These are phyloP conservation scores for Pseudisothecium myosuroides DNA, from an alignment of 225 moss, liverwort and hornwort genomes.

Conservation along the genomic window DNA sequence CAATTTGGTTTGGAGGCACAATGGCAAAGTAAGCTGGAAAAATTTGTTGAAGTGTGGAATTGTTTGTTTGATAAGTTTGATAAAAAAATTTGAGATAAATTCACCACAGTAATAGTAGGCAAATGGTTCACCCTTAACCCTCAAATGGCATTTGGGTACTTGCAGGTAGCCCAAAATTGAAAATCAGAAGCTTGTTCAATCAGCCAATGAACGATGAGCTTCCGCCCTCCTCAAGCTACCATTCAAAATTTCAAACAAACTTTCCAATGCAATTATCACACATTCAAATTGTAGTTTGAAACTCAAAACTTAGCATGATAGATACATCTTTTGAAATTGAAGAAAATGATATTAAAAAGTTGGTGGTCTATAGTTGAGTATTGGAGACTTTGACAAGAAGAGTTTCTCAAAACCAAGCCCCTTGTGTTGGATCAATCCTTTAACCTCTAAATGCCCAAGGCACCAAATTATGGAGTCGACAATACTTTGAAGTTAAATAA, in stretches of 20 bases:
- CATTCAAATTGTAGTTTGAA: background rate
- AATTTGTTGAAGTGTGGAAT: background rate
- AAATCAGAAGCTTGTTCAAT: background rate
- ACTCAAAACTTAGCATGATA: background rate
- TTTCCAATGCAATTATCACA: background rate
- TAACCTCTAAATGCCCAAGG: too few species aligned
- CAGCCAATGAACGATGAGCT: background rate
- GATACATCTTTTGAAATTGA: background rate
- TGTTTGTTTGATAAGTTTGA: too few species aligned
- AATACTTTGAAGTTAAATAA: too few species aligned
- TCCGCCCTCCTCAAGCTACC: accelerated
- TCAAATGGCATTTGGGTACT: background rate
- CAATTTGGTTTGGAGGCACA: background rate
- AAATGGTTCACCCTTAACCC: background rate
- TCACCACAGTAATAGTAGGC: background rate
- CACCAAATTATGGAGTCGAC: too few species aligned
- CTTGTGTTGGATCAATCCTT: accelerated
- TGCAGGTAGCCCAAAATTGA: background rate
- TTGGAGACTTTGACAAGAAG: accelerated
- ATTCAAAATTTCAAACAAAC: background rate
- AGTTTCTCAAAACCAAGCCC: background rate
- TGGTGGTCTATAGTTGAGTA: background rate
- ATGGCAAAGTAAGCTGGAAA: background rate
- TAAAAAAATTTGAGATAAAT: background rate
- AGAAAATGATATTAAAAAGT: background rate